These are phyloP conservation scores for Luvunga scandens DNA, from an alignment of 345 rosid species.

Conservation along the genomic window DNA sequence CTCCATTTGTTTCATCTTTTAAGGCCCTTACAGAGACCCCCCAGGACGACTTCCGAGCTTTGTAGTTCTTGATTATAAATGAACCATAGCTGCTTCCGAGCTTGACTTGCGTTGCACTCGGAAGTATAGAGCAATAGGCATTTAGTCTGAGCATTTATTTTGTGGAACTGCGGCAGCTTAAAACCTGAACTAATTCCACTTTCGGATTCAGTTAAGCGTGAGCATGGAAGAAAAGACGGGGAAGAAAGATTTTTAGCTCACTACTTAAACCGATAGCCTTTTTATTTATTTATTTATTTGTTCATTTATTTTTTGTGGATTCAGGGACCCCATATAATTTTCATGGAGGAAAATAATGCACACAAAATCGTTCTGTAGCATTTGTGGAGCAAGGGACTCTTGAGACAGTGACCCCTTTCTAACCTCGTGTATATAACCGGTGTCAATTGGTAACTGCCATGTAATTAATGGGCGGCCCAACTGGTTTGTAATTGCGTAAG, in stretches of 20 bases:
- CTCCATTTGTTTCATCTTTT: slow-evolving; percentile 55
- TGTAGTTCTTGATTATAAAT: slow-evolving; percentile 31
- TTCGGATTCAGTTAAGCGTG: neutral
- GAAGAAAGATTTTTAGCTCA: slow-evolving; percentile 2
- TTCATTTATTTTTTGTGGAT: neutral
- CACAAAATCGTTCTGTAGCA: neutral
- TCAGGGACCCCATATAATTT: slow-evolving; percentile 26
- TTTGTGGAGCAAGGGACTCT: neutral
- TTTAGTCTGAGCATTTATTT: slow-evolving; percentile 62
- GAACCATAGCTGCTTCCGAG: slow-evolving; percentile 45
- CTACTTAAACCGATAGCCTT: neutral
- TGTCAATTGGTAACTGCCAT: slow-evolving; percentile 9
- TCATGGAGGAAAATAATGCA: slow-evolving; percentile 36
- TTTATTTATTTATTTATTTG: no score
- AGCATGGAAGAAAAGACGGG: slow-evolving; percentile 19
- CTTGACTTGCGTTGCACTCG: slow-evolving; percentile 39
- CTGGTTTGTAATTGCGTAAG: neutral
- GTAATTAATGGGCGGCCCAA: neutral
- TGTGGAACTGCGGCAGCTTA: neutral
- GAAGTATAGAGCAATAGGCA: slow-evolving; percentile 50
- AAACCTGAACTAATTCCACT: neutral
- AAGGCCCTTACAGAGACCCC: slow-evolving; percentile 48
- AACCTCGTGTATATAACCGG: slow-evolving; percentile 27
- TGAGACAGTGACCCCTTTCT: slow-evolving; percentile 3
- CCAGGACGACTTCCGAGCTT: slow-evolving; percentile 30